phyloP scores from a whole-genome alignment of 2,329 filamentous ascomycete genomes.

The Diaporthe ampelina region DNA sequence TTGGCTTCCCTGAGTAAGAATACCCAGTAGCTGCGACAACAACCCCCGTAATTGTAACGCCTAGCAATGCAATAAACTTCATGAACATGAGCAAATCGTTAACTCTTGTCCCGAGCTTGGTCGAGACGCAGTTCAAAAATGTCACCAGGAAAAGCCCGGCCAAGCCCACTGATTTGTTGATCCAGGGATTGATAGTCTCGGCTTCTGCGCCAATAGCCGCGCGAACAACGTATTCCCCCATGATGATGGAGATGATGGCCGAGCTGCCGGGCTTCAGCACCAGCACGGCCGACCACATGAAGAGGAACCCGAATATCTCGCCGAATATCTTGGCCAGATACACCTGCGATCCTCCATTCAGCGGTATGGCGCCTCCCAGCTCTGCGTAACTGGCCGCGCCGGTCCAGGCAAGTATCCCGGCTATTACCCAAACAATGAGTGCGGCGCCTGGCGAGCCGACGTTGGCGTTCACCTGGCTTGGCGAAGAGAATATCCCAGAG shows the following conservation, averaged over 20 bases:
- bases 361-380: conserved; percentile 92
- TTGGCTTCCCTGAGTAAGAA: conserved; percentile 81
- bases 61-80: conserved; percentile 91
- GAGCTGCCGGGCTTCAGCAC: conserved; percentile 94
- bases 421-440: conserved; percentile 90
- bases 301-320: conserved; percentile 91
- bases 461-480: conserved; percentile 91
- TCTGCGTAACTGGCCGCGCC: conserved; percentile 96
- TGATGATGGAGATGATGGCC: conserved; percentile 97
- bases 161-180: conserved; percentile 90
- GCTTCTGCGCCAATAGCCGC: conserved; percentile 90
- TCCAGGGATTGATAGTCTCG: conserved; percentile 84
- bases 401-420: conserved; percentile 95
- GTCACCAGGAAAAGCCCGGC: conserved; percentile 83
- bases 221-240: conserved; percentile 96
- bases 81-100: conserved; percentile 97
- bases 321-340: conserved; percentile 98
- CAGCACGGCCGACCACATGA: conserved; percentile 95
- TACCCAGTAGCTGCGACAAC: conserved; percentile 90
- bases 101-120: conserved; percentile 85
- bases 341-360: conserved; percentile 94
- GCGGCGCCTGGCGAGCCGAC: conserved; percentile 92
- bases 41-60: conserved; percentile 88
- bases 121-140: conserved; percentile 90
- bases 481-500: conserved; percentile 95